Percentiles rank a stretch among this genome's conserved stretches.
These are phyloP conservation scores for Cytospora mali DNA, from an alignment of 2,329 filamentous ascomycete genomes.

Conservation along the genomic window DNA sequence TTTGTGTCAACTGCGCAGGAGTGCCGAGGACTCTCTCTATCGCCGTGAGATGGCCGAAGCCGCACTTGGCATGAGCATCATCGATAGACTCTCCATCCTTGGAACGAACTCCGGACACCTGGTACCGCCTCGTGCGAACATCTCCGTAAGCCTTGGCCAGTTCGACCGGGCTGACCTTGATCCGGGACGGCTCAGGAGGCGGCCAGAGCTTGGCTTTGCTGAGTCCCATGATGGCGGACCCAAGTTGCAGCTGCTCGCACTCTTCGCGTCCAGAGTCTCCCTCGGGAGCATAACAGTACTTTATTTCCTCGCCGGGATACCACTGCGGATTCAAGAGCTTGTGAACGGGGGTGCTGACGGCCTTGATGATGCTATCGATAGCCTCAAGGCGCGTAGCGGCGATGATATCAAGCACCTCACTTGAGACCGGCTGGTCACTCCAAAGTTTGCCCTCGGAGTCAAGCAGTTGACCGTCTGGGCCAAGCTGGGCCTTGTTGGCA, in stretches of 20 bases:
- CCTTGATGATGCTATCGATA: slow-evolving; percentile 26
- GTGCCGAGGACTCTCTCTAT: slow-evolving; percentile 22
- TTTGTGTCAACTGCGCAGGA: slow-evolving; percentile 4
- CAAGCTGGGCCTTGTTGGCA: slow-evolving; percentile 30
- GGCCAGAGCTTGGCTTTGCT: slow-evolving; percentile 29
- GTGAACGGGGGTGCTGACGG: slow-evolving; percentile 24
- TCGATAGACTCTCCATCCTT: slow-evolving; percentile 18
- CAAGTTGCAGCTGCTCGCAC: slow-evolving; percentile 32
- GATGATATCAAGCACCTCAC: slow-evolving; percentile 29
- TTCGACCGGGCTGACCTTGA: slow-evolving; percentile 27
- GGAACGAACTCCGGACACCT: slow-evolving; percentile 25
- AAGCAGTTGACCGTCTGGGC: slow-evolving; percentile 25
- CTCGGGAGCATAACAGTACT: slow-evolving; percentile 30
- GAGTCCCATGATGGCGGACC: slow-evolving; percentile 31
- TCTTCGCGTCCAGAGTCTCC: slow-evolving; percentile 28
- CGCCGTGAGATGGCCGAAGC: slow-evolving; percentile 29
- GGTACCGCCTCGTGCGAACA: slow-evolving; percentile 70
- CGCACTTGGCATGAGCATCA: slow-evolving; percentile 31
- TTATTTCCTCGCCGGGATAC: slow-evolving; percentile 3
- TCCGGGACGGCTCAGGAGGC: slow-evolving; percentile 20
- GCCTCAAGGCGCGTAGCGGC: slow-evolving; percentile 21
- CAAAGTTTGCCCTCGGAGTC: slow-evolving; percentile 29
- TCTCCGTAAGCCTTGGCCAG: slow-evolving; percentile 66
- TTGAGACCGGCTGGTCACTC: slow-evolving; percentile 27
- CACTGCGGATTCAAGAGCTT: slow-evolving; percentile 27